Conservation (phyloP, 1,284 basidiomycete genomes). For the Bondarzewia mesenterica region DNA sequence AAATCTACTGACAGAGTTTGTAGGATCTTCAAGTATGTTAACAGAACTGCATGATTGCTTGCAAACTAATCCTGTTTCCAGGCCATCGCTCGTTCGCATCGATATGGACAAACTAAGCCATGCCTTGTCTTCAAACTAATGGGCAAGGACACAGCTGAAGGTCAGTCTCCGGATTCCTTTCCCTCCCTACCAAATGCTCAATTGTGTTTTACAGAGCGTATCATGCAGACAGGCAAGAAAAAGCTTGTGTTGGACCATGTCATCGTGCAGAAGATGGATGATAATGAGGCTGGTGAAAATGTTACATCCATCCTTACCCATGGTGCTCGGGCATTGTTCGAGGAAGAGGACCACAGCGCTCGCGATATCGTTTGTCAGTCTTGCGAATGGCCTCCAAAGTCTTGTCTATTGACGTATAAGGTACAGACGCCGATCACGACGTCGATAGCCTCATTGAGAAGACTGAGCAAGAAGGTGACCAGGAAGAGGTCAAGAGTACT, state of each 20-base stretch:
- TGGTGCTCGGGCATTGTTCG: constrained; percentile 76
- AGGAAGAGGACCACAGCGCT: constrained; percentile 42
- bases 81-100: constrained; percentile 87
- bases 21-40: constrained; percentile 63
- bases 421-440: constrained; percentile 66
- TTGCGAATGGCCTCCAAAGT: neutral
- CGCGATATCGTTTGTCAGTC: constrained; percentile 67
- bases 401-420: constrained; percentile 3
- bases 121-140: constrained; percentile 89
- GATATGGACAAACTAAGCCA: constrained; percentile 75
- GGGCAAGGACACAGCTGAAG: constrained; percentile 86
- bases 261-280: constrained; percentile 89
- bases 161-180: constrained; percentile 27
- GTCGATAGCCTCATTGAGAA: constrained; percentile 79
- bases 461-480: constrained; percentile 67
- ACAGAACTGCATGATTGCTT: neutral
- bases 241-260: constrained; percentile 88
- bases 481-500: constrained; percentile 36
- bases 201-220: constrained; percentile 53
- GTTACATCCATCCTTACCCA: constrained; percentile 77
- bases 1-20: neutral
- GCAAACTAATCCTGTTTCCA: constrained; percentile 21
- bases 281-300: constrained; percentile 68
- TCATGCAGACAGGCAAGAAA: constrained; percentile 83
- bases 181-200: neutral